Base-by-base conservation (phyloP, 2,329 filamentous ascomycete genomes). In the Hypoxylon sp. region DNA sequence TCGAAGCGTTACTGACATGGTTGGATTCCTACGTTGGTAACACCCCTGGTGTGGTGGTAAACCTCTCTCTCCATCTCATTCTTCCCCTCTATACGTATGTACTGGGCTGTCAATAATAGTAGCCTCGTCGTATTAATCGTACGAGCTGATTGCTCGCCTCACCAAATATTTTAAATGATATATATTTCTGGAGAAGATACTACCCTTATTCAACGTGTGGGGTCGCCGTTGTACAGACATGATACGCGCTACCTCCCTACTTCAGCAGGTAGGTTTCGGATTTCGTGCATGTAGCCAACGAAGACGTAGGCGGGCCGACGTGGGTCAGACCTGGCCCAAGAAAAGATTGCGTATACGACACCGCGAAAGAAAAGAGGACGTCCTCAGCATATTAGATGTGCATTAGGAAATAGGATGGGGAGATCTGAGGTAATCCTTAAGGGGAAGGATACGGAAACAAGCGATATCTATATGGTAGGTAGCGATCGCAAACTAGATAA, bases 401-500 rank as follows among this genome's bases (percentile, higher is more conserved):
- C 58, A 51, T 45, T 28, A 50, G 61, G 25, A 55, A 32, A 43
- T 58, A 11, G 45, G 46, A 50, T 48, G 38, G 32, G 48, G 56
- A 48, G 25, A 50, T 51, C 59, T 63, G 59, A 67, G 60, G 60
- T 61, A 59, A 67, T 67, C 63, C 56, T 41, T 23, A 62, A 64
- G 46, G 41, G 52, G 52, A 57, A 52, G 59, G 38, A 67, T 62
- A 62, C 52, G 17, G 28, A 58, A 23, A 52, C 19, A 62, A 23
- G 43, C 48, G 32, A 55, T 41, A 60, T 60, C 49, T 45, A 53
- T 43, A 55, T 63, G 55, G 55, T 58, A 59, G 59, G 51, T 60
- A 53, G 55, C 36, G 63, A 69, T 69, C 67, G 67, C 63, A 64
- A 69, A 69, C 38, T 69, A 61, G 55, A 62, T 69, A 66, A 63